Evolutionary conservation across 2,329 filamentous ascomycete genomes (phyloP), one percentile per base, ranked within the genome.

Genomic region (Colletotrichum salicis): DNA sequence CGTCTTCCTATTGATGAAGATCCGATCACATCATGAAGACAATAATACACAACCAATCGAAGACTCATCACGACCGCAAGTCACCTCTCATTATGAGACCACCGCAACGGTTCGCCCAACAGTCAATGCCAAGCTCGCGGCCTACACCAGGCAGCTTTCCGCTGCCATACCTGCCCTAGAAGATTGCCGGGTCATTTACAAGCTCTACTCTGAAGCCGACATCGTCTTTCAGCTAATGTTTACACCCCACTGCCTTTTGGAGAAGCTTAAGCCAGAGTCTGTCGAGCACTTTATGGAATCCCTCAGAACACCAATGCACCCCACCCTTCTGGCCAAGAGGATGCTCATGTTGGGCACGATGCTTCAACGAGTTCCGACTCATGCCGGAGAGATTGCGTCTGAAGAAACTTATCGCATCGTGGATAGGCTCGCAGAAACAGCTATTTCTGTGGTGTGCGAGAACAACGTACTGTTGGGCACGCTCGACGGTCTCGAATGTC

Each of bases 401-500:
- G 76, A 58, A 60, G 54, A 33, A 70, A 65, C 27, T 2, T 72
- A 62, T 13, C 54, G 8, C 3, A 77, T 82, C 13, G 76, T 79
- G 76, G 59, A 74, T 15, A 75, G 75, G 0, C 52, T 79, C 0
- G 76, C 82, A 5, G 77, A 80, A 8, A 76, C 76, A 0, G 79
- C 79, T 0, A 79, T 76, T 10, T 77, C 75, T 7, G 73, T 81
- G 5, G 82, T 90, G 1, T 86, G 84, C 0, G 80, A 80, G 15
- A 83, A 87, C 27, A 84, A 88, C 57, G 82, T 84, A 2, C 76
- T 89, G 1, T 74, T 85, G 2, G 79, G 79, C 19, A 84, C 82
- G 0, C 51, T 87, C 1, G 85, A 88, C 55, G 85, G 85, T 0
- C 74, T 89, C 10, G 84, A 88, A 67, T 86, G 84, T 59, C 72